Base-by-base conservation (phyloP, 192 early-diverging fungal genomes). In the Podila clonocystis region DNA sequence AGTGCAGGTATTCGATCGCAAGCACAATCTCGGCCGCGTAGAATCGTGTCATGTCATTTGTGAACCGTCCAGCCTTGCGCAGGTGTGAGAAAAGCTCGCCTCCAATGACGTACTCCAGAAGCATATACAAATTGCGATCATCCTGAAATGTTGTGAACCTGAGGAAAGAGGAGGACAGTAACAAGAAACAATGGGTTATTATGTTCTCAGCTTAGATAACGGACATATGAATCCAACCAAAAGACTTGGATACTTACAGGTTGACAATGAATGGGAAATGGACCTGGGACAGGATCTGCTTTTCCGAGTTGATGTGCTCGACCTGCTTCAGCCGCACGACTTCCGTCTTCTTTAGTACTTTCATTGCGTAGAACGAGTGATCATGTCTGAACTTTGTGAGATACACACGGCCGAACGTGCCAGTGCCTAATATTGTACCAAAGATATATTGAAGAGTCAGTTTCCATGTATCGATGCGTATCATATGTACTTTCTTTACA, bases 51-150 rank as follows among this genome's bases (percentile, higher is more conserved):
- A 97, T 95, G 75, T 97, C 95, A 82, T 95, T 96, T 58, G 93
- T 93, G 84, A 99, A 99, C 65, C 94, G 88, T 26, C 95, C 95
- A 6, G 96, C 96, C 64, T 91, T 88, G 61, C 96, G 91, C 74
- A 99, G 76, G 85, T 99, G 97, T 58, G 96, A 96, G 72, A 99
- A 99, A 48, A 99, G 90, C 83, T 99, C 97, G 55, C 97, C 97
- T 61, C 96, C 96, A 38, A 94, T 91, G 24, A 99, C 96, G 77
- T 98, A 99, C 86, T 99, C 97, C 65, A 95, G 86, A 55, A 99
- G 87, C 95, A 99, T 97, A 79, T 96, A 99, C 62, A 99, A 86
- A 80, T 95, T 96, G 52, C 84, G 76, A 62, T 96, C 95, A 83
- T 99, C 95, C 79, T 99, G 96, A 80, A 99, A 97, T 36, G 97